Evolutionary conservation across 306 rosid genomes (phyloP).

Genomic region (Neltuma alba): DNA sequence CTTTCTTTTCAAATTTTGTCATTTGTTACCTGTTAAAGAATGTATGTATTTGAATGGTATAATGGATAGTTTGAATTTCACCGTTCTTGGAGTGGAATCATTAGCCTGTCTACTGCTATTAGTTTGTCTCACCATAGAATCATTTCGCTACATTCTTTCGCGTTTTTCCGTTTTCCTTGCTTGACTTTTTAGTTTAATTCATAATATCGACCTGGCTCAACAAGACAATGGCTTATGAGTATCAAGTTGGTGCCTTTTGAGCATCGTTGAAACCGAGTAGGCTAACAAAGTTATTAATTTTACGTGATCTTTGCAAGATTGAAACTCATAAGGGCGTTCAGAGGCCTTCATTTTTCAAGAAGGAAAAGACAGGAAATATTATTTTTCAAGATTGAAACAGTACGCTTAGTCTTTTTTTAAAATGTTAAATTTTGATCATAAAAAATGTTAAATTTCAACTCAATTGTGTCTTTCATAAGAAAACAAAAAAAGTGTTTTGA

Average conservation of each 20-base stretch:
- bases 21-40: too few relatives aligned
- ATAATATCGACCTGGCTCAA: too few relatives aligned
- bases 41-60: too few relatives aligned
- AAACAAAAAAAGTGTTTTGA: background rate
- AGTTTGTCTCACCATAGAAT: too few relatives aligned
- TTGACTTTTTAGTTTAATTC: too few relatives aligned
- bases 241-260: constrained; percentile 11
- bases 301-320: background rate
- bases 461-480: background rate
- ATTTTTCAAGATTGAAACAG: background rate
- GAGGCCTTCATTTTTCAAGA: background rate
- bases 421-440: background rate
- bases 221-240: too few relatives aligned
- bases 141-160: too few relatives aligned
- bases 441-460: background rate
- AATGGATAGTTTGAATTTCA: too few relatives aligned
- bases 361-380: background rate
- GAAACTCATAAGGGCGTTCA: constrained; percentile 4
- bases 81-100: too few relatives aligned
- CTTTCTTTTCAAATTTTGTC: too few relatives aligned
- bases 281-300: background rate
- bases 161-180: too few relatives aligned
- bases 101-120: too few relatives aligned
- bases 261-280: background rate
- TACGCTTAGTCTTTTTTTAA: background rate